A percentile compares a stretch with the other conserved stretches of the same genome.
These are phyloP conservation scores for Trichoderma citrinoviride DNA, from an alignment of 2,329 filamentous ascomycete genomes.

Conservation along the genomic window DNA sequence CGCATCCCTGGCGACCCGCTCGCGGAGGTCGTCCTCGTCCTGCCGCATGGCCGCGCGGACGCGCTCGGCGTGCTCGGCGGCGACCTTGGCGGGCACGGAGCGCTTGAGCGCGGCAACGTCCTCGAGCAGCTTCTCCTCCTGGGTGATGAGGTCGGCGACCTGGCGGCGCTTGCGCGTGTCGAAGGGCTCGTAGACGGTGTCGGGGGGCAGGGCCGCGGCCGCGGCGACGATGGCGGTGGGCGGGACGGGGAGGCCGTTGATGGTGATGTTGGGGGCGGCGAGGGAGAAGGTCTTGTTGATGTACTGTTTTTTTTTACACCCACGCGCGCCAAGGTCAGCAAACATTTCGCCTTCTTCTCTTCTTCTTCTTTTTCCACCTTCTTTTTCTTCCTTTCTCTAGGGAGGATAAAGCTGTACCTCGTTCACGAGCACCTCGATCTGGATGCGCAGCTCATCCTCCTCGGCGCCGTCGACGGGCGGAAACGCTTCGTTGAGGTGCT, in stretches of 20 bases:
- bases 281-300: constrained; percentile 59
- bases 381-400: not conserved
- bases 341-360: not conserved
- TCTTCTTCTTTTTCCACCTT: not conserved
- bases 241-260: constrained; percentile 58
- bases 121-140: constrained; percentile 63
- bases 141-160: constrained; percentile 58
- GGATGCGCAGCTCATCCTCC: constrained; percentile 56
- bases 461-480: constrained; percentile 56
- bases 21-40: constrained; percentile 48
- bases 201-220: constrained; percentile 25
- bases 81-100: constrained; percentile 46
- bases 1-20: constrained; percentile 27
- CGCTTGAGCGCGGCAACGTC: constrained; percentile 62
- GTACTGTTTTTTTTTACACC: constrained; percentile 49
- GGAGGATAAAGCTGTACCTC: constrained; percentile 42
- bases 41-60: constrained; percentile 40
- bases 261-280: constrained; percentile 57
- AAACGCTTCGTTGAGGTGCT: constrained; percentile 65
- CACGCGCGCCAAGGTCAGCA: not conserved
- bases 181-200: constrained; percentile 55
- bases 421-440: constrained; percentile 59
- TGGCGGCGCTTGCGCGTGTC: constrained; percentile 57
- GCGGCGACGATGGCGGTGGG: constrained; percentile 38
- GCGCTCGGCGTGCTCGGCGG: constrained; percentile 42